Evolutionary conservation across 176 grass and related monocot genomes (phyloP), one percentile per base, ranked within the genome.

Genomic region (Bothriochloa decipiens): DNA sequence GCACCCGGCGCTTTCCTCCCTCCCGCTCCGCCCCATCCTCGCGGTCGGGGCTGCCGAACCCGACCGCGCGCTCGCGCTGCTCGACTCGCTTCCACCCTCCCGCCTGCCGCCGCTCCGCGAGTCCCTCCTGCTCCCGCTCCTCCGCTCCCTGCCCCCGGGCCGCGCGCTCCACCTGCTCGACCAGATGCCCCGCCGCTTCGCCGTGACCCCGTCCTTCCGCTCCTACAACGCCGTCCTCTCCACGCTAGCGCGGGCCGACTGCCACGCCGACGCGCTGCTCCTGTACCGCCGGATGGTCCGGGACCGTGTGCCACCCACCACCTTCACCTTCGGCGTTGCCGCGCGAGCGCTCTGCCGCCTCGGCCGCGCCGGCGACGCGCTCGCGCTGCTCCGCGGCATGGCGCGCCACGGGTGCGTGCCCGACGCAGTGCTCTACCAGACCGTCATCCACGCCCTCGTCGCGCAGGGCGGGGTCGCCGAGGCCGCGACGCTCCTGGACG

Each of bases 341-440:
- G 89, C 94, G 5, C 85, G 89, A 15, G 89, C 92, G 0, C 84
- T 93, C 70, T 98, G 95, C 81, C 83, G 77, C 28, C 88, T 84
- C 2, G 90, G 87, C 32, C 78, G 92, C 29, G 82, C 94, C 4
- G 83, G 85, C 23, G 90, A 94, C 4, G 95, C 92, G 9, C 90
- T 90, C 33, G 76, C 49, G 70, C 42, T 98, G 32, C 82, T 98
- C n/a, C 86, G 87, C 14, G 68, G 80, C 8, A 98, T 98, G 93
- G 85, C 93, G 8, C 88, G 87, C n/a, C 68, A 98, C 6, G 89
- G 96, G 0, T 95, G 96, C 50, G 91, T 95, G 62, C 89, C 96
- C 4, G 93, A 98, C 43, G 36, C 91, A 0, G 72, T 98, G 76
- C 57, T 98, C 20, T 98, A 98, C 72, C 96, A 98, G 83, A 95